phyloP scores from a whole-genome alignment of 179 eudicot species.

The Patellifolia procumbens region DNA sequence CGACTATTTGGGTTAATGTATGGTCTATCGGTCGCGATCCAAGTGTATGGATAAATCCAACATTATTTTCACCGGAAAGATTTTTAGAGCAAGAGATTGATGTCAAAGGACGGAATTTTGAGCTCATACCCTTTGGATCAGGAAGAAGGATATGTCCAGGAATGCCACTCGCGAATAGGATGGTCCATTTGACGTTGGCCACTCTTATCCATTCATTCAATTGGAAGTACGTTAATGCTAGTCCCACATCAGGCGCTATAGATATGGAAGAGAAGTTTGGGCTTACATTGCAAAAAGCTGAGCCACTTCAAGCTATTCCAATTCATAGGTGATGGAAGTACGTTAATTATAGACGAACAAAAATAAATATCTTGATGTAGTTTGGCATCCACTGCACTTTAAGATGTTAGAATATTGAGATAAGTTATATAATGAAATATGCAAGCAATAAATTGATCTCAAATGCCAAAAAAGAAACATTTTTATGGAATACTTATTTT shows the following conservation, averaged over 20 bases:
- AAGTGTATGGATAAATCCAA: background rate
- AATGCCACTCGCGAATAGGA: too few species aligned
- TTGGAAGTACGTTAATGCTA: background rate
- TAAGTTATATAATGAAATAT: too few species aligned
- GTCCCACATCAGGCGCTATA: background rate
- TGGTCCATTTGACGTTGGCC: constrained; percentile 11
- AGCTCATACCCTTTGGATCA: constrained; percentile 17
- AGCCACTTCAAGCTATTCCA: constrained; percentile 18
- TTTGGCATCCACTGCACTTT: too few species aligned
- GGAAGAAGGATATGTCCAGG: constrained; percentile 17
- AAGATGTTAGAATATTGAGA: too few species aligned
- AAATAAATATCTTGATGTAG: too few species aligned
- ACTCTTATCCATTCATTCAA: constrained; percentile 3
- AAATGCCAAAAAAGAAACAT: too few species aligned
- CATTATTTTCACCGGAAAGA: constrained; percentile 1
- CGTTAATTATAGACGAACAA: too few species aligned
- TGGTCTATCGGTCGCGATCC: constrained; percentile 6
- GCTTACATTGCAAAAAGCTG: constrained; percentile 3
- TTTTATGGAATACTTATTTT: too few species aligned
- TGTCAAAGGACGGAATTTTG: constrained; percentile 9
- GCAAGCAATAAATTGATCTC: too few species aligned
- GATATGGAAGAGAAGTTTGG: constrained; percentile 16
- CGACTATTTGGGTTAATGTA: constrained; percentile 5
- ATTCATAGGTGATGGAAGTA: constrained; percentile 3
- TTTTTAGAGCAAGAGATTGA: constrained; percentile 10